Percentiles rank a stretch among this genome's conserved stretches.
phyloP scores from a whole-genome alignment of 2,329 filamentous ascomycete species.

The Calonectria multiphialidica region DNA sequence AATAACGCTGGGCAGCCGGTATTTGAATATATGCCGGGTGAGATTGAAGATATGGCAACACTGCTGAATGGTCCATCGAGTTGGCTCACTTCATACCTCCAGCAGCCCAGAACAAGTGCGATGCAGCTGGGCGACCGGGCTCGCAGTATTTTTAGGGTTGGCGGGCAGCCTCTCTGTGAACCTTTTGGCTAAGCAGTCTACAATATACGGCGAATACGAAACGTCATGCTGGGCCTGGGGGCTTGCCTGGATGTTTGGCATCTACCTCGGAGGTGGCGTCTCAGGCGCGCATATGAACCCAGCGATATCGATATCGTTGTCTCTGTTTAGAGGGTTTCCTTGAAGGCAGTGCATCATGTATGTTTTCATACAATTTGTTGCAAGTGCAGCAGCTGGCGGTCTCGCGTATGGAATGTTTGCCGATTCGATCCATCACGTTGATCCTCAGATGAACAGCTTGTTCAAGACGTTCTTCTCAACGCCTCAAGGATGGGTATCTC shows the following conservation, averaged over 20 bases:
- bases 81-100: not conserved
- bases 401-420: not conserved
- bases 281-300: not conserved
- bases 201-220: not conserved
- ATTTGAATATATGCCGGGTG: not conserved
- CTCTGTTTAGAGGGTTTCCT: not conserved
- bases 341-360: not conserved
- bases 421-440: not conserved
- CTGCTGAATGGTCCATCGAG: not conserved
- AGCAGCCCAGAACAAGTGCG: not conserved
- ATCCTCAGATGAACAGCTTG: not conserved
- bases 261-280: not conserved
- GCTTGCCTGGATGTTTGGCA: not conserved
- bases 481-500: not conserved
- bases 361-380: not conserved
- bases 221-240: not conserved
- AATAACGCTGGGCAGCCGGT: not conserved
- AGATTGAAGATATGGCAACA: not conserved
- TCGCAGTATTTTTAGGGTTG: not conserved
- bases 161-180: not conserved
- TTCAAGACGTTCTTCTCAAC: not conserved
- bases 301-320: not conserved
- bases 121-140: not conserved
- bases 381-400: not conserved
- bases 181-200: not conserved